Evolutionary conservation across 495 filamentous ascomycete genomes (phyloP).

Genomic region (Staphylotrichum longicolle): DNA sequence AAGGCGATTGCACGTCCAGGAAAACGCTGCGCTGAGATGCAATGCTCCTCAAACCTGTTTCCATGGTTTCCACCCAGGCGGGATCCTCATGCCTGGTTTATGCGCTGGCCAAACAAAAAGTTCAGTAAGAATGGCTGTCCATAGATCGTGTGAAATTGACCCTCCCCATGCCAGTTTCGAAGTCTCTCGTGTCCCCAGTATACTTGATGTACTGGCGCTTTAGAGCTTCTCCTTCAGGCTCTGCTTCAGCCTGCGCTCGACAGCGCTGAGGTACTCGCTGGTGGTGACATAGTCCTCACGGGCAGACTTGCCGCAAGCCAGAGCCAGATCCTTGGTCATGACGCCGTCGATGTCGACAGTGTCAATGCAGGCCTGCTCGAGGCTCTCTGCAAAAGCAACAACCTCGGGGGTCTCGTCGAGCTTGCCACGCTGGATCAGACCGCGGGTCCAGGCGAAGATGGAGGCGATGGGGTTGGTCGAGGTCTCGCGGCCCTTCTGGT

Average conservation of each 20-base stretch:
- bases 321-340: constrained; percentile 98
- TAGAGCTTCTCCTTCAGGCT: constrained; percentile 54
- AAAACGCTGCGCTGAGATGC: not conserved
- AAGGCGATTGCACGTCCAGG: not conserved
- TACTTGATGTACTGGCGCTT: not conserved
- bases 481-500: constrained; percentile 94
- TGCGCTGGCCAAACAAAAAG: not conserved
- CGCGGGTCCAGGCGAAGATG: constrained; percentile 98
- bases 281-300: constrained; percentile 86
- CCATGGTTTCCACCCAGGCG: not conserved
- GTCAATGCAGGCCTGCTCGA: constrained; percentile 93
- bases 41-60: not conserved
- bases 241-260: constrained; percentile 78
- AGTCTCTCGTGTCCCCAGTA: too few relatives aligned
- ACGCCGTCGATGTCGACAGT: constrained; percentile 89
- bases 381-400: constrained; percentile 79
- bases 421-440: constrained; percentile 86
- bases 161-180: not conserved
- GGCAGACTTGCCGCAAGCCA: constrained; percentile 82
- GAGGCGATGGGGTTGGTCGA: constrained; percentile 98
- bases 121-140: not conserved
- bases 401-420: constrained; percentile 87
- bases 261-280: constrained; percentile 79
- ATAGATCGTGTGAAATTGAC: not conserved
- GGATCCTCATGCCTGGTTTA: not conserved